phyloP scores from a whole-genome alignment of 2,329 filamentous ascomycete species.

The Curvularia verruculosa region DNA sequence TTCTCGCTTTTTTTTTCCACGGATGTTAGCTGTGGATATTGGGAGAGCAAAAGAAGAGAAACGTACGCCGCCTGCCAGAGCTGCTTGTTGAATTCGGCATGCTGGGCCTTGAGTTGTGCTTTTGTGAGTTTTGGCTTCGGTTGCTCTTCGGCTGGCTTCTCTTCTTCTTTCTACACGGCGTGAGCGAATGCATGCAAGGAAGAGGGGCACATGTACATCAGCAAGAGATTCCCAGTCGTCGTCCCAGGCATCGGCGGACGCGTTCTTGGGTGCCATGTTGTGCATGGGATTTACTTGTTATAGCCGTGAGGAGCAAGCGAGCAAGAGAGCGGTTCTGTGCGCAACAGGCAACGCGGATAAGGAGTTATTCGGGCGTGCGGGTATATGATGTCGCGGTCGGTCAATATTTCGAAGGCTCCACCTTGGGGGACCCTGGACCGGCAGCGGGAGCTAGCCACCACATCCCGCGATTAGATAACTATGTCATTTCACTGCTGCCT shows the following conservation, averaged over 20 bases:
- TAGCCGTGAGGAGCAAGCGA: not conserved
- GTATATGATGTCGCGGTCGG: conserved; percentile 11
- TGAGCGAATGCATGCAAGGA: conserved; percentile 24
- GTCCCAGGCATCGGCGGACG: conserved; percentile 74
- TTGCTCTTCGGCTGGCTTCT: conserved; percentile 47
- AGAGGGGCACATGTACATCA: conserved; percentile 60
- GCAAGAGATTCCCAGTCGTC: conserved; percentile 86
- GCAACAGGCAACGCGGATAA: not conserved
- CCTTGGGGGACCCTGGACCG: conserved; percentile 10
- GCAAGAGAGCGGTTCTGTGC: not conserved
- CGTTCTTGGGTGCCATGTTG: conserved; percentile 44
- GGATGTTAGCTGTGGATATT: conserved; percentile 21
- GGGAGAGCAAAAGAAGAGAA: not conserved
- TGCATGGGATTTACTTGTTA: conserved; percentile 42
- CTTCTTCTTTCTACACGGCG: conserved; percentile 43
- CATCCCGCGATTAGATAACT: conserved; percentile 16
- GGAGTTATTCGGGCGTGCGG: not conserved
- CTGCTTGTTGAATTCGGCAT: conserved; percentile 81
- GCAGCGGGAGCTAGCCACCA: conserved; percentile 19
- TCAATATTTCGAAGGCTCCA: conserved; percentile 18
- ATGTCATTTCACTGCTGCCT: conserved; percentile 20
- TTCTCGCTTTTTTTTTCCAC: conserved; percentile 69
- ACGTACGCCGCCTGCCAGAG: conserved; percentile 88
- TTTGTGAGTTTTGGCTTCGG: conserved; percentile 65
- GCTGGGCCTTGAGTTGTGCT: conserved; percentile 77